A percentile compares a stretch with the other conserved stretches of the same genome.
Conservation (phyloP, 495 filamentous ascomycete genomes). For the Neurospora tetrasperma region DNA sequence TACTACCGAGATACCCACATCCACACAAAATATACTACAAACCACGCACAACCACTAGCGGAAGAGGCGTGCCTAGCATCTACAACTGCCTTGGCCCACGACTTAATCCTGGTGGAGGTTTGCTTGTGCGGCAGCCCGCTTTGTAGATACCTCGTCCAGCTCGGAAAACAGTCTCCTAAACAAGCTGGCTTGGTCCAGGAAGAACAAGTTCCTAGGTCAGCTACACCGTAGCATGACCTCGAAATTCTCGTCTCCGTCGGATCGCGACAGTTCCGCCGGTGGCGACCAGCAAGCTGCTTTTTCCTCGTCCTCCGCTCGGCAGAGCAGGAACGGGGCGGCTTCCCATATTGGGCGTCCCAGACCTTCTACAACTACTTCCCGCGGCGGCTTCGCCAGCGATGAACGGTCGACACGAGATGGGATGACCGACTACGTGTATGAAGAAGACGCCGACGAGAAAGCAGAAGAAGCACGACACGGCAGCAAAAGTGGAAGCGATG, state of each 20-base stretch:
- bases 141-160: conserved; percentile 6
- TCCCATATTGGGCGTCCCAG: background rate
- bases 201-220: background rate
- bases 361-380: background rate
- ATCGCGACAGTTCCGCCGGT: background rate
- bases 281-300: background rate
- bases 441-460: background rate
- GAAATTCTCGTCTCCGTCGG: background rate
- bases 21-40: background rate
- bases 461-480: background rate
- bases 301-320: background rate
- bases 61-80: background rate
- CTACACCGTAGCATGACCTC: background rate
- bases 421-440: background rate
- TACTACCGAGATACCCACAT: background rate
- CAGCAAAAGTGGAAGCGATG: background rate
- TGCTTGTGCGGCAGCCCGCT: conserved; percentile 7
- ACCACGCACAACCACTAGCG: background rate
- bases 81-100: background rate
- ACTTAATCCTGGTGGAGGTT: background rate
- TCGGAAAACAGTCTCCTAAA: background rate
- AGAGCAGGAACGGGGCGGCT: background rate
- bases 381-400: background rate
- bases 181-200: background rate
- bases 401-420: background rate